phyloP scores from a whole-genome alignment of 1,139 yeast species.

The Casaregolazyma suthepensis region DNA sequence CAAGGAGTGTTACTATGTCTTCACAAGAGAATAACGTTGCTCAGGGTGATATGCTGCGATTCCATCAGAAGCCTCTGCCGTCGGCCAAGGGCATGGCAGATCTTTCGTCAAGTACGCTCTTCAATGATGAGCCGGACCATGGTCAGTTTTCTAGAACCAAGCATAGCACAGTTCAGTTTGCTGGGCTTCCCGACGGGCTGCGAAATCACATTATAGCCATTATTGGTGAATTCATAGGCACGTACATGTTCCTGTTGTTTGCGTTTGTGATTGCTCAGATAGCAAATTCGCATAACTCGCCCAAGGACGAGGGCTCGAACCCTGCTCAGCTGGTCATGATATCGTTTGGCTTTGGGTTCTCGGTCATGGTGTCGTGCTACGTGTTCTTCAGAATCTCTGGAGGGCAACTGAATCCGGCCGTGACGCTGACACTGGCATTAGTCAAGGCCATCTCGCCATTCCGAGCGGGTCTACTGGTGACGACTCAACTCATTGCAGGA shows the following conservation, averaged over 20 bases:
- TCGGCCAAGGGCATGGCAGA: neutral
- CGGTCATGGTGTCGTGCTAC: constrained; percentile 71
- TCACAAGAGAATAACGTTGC: neutral
- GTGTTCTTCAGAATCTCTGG: constrained; percentile 78
- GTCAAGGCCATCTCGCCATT: constrained; percentile 70
- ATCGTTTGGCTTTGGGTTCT: constrained; percentile 81
- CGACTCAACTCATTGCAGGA: constrained; percentile 74
- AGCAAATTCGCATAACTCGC: constrained; percentile 47
- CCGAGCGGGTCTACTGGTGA: constrained; percentile 59
- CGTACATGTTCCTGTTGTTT: constrained; percentile 75
- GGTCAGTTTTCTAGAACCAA: constrained; percentile 6
- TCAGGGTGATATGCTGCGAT: neutral
- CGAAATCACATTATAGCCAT: constrained; percentile 51
- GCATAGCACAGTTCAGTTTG: constrained; percentile 10
- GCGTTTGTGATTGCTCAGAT: constrained; percentile 81
- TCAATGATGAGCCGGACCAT: constrained; percentile 4
- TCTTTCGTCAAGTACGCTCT: neutral
- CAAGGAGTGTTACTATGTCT: neutral
- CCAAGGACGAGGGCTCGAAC: constrained; percentile 40
- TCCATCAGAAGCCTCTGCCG: neutral
- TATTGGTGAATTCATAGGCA: constrained; percentile 74
- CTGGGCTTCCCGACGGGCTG: constrained; percentile 37
- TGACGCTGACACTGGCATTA: constrained; percentile 62
- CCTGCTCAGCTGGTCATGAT: constrained; percentile 73
- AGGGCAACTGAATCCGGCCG: constrained; percentile 89